Evolutionary conservation across 2,329 filamentous ascomycete genomes (phyloP).

Genomic region (Colletotrichum viniferum): DNA sequence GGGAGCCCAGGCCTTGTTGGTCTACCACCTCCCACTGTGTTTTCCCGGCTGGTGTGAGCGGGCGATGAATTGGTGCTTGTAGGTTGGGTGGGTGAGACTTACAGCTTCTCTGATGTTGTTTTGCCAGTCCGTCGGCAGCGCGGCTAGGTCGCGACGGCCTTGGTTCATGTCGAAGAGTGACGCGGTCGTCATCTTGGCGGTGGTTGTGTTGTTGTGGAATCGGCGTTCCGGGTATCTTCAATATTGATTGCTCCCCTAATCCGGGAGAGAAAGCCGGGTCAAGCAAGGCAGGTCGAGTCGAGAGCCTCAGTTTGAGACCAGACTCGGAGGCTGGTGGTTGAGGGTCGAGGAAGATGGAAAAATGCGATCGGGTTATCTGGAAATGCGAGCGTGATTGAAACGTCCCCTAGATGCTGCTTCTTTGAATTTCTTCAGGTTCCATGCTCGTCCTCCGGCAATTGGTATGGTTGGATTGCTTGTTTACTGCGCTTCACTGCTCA

Average conservation of each 20-base stretch:
- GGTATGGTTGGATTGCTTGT: not conserved
- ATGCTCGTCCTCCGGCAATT: not conserved
- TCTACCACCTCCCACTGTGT: slow-evolving; percentile 90
- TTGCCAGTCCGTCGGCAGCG: slow-evolving; percentile 21
- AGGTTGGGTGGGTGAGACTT: not conserved
- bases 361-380: not conserved
- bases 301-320: not conserved
- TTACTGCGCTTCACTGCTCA: not conserved
- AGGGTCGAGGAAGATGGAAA: not conserved
- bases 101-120: slow-evolving; percentile 24
- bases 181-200: slow-evolving; percentile 12
- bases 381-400: not conserved
- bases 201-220: not conserved
- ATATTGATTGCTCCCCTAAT: not conserved
- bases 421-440: not conserved
- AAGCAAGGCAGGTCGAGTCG: not conserved
- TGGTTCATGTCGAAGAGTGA: slow-evolving; percentile 21
- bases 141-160: slow-evolving; percentile 20
- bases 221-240: not conserved
- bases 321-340: not conserved
- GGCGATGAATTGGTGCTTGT: not conserved
- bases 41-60: not conserved
- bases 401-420: not conserved
- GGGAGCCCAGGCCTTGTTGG: slow-evolving; percentile 89
- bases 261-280: not conserved